These are phyloP conservation scores for Pythium apleroticum DNA, from an alignment of 352 stramenopile genomes.

Conservation along the genomic window DNA sequence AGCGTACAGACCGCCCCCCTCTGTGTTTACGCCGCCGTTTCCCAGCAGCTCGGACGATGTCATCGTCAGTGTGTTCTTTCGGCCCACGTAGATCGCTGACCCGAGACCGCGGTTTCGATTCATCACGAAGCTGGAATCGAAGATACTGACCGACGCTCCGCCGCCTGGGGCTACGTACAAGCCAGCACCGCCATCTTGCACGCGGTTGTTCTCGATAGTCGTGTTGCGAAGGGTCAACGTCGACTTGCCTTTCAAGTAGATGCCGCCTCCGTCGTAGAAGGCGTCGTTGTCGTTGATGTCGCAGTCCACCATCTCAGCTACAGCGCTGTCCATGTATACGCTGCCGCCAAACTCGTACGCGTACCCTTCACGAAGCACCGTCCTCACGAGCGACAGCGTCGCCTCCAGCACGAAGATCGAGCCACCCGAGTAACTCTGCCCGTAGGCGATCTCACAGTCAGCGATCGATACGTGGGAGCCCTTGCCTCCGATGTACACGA, in stretches of 20 bases:
- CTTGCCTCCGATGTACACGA: constrained; percentile 44
- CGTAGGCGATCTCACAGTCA: constrained; percentile 40
- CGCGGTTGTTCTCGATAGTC: constrained; percentile 34
- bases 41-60: constrained; percentile 22
- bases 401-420: constrained; percentile 43
- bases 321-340: constrained; percentile 37
- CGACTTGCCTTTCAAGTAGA: constrained; percentile 45
- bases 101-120: constrained; percentile 55
- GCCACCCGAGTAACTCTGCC: constrained; percentile 43
- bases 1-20: constrained; percentile 47
- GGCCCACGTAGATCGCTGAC: constrained; percentile 51
- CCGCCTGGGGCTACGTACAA: constrained; percentile 46
- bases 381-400: constrained; percentile 31
- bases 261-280: constrained; percentile 56
- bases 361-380: constrained; percentile 34
- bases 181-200: constrained; percentile 46
- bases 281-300: constrained; percentile 45
- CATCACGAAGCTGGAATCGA: constrained; percentile 32
- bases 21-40: constrained; percentile 41
- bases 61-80: constrained; percentile 44
- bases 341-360: constrained; percentile 55
- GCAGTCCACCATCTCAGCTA: constrained; percentile 25
- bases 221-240: constrained; percentile 26
- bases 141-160: constrained; percentile 25
- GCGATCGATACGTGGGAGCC: constrained; percentile 32